Percentiles rank a stretch among this genome's conserved stretches.
These are phyloP conservation scores for Annona cherimola DNA, from an alignment of 164 flowering plant genomes.

Conservation along the genomic window DNA sequence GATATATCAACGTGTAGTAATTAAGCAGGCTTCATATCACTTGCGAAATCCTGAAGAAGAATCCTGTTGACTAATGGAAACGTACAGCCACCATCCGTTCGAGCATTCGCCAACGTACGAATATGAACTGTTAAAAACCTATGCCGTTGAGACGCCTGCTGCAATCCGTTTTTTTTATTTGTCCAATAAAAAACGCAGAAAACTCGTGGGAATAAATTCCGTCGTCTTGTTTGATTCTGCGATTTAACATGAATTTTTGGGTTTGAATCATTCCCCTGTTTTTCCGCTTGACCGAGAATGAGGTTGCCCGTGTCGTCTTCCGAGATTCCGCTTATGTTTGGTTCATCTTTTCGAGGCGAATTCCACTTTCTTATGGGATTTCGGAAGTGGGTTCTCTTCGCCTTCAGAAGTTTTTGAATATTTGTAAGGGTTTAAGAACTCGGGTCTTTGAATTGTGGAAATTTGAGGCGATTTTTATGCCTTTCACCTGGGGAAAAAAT, in stretches of 20 bases:
- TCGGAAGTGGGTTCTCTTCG: background rate
- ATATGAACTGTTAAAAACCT: too few species aligned
- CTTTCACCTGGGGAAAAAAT: background rate
- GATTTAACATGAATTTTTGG: background rate
- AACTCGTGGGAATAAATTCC: background rate
- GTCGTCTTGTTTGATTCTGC: background rate
- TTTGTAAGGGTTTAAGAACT: background rate
- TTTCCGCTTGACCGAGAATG: conserved; percentile 1
- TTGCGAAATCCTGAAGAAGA: too few species aligned
- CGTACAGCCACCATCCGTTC: too few species aligned
- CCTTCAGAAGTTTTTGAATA: background rate
- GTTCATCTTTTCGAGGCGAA: background rate
- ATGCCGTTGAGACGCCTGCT: too few species aligned
- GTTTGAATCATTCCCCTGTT: conserved; percentile 1
- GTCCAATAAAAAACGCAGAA: too few species aligned
- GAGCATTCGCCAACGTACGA: too few species aligned
- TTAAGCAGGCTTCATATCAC: too few species aligned
- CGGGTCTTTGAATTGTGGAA: background rate
- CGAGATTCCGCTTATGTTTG: background rate
- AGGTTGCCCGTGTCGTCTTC: background rate
- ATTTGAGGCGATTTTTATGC: background rate
- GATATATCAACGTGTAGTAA: too few species aligned
- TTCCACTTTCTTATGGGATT: background rate
- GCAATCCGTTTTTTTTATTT: too few species aligned
- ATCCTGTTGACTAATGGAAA: too few species aligned